phyloP scores from a whole-genome alignment of 1,139 yeast species.

The Pichia sp. region DNA sequence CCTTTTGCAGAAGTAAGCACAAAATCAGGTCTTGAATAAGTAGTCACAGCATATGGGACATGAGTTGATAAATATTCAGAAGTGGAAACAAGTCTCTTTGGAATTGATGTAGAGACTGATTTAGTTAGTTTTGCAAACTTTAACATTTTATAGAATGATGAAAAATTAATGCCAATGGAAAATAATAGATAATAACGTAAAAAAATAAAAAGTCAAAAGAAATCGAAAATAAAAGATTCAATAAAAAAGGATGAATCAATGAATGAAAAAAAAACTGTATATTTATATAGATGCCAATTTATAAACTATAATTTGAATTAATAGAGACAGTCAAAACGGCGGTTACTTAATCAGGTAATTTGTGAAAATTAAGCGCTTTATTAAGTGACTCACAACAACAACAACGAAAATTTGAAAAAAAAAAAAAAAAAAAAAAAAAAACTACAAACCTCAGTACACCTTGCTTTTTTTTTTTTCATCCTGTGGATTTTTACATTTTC shows the following conservation, averaged over 20 bases:
- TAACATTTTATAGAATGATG: slow-evolving; percentile 6
- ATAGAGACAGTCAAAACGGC: no score
- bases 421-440: no score
- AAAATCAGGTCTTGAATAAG: slow-evolving; percentile 74
- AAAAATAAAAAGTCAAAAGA: neutral
- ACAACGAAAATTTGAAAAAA: no score
- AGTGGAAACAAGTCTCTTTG: slow-evolving; percentile 19
- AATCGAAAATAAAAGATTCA: slow-evolving; percentile 3
- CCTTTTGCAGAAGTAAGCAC: slow-evolving; percentile 72
- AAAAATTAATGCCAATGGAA: slow-evolving; percentile 1
- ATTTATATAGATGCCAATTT: no score
- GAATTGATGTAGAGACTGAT: neutral
- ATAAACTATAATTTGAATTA: no score
- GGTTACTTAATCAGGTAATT: no score
- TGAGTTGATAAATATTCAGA: slow-evolving; percentile 34
- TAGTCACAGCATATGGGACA: slow-evolving; percentile 65
- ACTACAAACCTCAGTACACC: no score
- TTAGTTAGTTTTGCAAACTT: slow-evolving; percentile 2
- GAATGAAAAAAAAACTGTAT: slow-evolving; percentile 31
- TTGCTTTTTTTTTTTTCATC: no score
- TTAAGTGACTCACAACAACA: no score
- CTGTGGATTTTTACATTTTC: no score
- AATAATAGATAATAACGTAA: neutral
- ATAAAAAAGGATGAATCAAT: neutral
- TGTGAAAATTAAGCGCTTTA: no score